These are phyloP conservation scores for Bipolaris bicolor DNA, from an alignment of 2,329 filamentous ascomycete genomes.

Conservation along the genomic window DNA sequence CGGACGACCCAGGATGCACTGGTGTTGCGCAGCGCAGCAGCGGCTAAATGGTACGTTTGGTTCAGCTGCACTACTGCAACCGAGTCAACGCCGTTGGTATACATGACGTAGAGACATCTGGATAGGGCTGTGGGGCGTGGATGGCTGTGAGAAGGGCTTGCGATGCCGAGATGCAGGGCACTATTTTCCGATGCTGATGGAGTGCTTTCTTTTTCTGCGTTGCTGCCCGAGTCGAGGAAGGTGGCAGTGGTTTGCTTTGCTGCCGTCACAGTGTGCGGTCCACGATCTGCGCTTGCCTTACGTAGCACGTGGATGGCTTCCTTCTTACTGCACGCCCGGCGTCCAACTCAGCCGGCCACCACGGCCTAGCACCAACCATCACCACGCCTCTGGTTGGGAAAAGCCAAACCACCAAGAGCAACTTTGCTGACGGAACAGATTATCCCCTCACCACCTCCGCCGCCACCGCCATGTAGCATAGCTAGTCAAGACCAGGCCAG, in stretches of 20 bases:
- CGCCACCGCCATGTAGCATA: not conserved
- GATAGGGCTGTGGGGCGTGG: not conserved
- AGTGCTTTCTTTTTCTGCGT: not conserved
- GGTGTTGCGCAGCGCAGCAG: slow-evolving; percentile 10
- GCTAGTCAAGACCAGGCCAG: slow-evolving; percentile 3
- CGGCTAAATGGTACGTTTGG: slow-evolving; percentile 1
- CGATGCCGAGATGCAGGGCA: slow-evolving; percentile 9
- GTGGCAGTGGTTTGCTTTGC: not conserved
- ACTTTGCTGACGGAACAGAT: no score
- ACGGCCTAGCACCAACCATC: not conserved
- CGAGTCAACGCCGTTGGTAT: slow-evolving; percentile 8
- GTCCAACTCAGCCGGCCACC: not conserved
- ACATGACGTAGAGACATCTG: slow-evolving; percentile 10
- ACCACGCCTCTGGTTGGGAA: no score
- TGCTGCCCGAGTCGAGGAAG: slow-evolving; percentile 1
- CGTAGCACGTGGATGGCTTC: not conserved
- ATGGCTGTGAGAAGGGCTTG: not conserved
- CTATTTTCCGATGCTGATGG: slow-evolving; percentile 1
- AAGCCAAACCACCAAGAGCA: no score
- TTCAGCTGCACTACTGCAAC: slow-evolving; percentile 10
- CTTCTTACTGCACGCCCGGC: not conserved
- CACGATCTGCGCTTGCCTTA: not conserved
- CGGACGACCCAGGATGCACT: slow-evolving; percentile 1
- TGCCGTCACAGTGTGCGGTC: not conserved
- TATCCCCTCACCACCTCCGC: no score